Percentiles rank a stretch among this genome's conserved stretches.
Conservation (phyloP, 176 grass and related monocot genomes). For the Musa acuminata region DNA sequence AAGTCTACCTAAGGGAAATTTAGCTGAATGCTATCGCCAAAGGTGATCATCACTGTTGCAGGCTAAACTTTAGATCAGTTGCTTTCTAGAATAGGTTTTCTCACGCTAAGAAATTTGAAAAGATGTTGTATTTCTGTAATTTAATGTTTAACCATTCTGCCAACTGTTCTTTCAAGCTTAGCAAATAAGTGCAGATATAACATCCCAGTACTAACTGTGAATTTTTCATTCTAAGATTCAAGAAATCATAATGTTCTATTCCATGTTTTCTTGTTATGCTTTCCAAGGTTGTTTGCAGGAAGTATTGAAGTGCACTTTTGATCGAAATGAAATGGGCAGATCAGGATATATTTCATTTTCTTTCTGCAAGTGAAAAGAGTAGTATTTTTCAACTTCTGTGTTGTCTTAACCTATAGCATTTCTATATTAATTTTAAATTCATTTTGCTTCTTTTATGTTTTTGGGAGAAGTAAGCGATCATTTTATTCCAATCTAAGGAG, state of each 20-base stretch:
- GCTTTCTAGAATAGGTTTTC: background rate
- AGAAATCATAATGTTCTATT: background rate
- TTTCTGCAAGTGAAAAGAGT: background rate
- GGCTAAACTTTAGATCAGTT: background rate
- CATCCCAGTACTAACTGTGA: background rate
- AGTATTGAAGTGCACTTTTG: background rate
- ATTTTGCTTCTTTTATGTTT: background rate
- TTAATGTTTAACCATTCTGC: background rate
- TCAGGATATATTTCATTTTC: conserved; percentile 1
- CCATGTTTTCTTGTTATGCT: background rate
- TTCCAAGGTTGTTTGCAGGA: background rate
- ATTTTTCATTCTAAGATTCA: background rate
- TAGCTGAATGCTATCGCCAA: background rate
- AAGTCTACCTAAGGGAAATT: conserved; percentile 16
- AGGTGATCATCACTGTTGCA: background rate
- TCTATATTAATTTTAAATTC: background rate
- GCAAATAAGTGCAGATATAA: background rate
- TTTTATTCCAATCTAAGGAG: background rate
- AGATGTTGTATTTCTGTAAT: background rate
- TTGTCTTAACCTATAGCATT: background rate
- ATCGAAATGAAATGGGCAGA: background rate
- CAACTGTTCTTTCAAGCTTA: background rate
- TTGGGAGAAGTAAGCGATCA: background rate
- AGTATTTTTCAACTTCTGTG: background rate
- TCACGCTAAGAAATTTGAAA: background rate